phyloP scores from a whole-genome alignment of 768 basidiomycete genomes.

The Crepidotus variabilis region DNA sequence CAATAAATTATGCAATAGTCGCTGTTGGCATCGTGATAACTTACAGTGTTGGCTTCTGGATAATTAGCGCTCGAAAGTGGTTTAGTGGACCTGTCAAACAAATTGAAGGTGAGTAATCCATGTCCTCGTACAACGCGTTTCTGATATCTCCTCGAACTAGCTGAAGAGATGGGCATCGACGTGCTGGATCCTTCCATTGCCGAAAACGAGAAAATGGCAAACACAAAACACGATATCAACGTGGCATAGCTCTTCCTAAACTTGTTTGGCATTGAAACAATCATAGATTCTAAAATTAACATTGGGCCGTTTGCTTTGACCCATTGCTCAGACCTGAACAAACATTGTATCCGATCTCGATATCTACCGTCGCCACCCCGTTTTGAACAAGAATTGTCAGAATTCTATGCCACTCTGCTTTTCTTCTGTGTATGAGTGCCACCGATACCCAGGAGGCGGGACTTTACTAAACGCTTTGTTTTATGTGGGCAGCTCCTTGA shows the following conservation, averaged over 20 bases:
- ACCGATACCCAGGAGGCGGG: too few species aligned
- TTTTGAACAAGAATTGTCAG: neutral
- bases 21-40: slow-evolving; percentile 70
- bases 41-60: slow-evolving; percentile 68
- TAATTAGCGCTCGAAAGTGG: slow-evolving; percentile 68
- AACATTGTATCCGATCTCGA: neutral
- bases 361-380: neutral
- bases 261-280: neutral
- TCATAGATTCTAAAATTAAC: neutral
- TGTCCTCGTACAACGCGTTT: neutral
- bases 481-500: neutral
- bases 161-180: slow-evolving; percentile 47
- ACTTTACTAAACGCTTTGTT: neutral
- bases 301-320: neutral
- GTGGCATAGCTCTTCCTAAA: too few species aligned
- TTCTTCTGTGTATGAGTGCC: neutral
- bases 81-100: slow-evolving; percentile 69
- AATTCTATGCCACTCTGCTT: neutral
- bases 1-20: slow-evolving; percentile 72
- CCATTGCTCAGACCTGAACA: neutral
- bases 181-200: slow-evolving; percentile 34
- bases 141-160: slow-evolving; percentile 18
- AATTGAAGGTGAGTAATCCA: slow-evolving; percentile 43
- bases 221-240: neutral
- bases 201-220: slow-evolving; percentile 8